These are phyloP conservation scores for Otatea glauca DNA, from an alignment of 176 grass and related monocot species.

Conservation along the genomic window DNA sequence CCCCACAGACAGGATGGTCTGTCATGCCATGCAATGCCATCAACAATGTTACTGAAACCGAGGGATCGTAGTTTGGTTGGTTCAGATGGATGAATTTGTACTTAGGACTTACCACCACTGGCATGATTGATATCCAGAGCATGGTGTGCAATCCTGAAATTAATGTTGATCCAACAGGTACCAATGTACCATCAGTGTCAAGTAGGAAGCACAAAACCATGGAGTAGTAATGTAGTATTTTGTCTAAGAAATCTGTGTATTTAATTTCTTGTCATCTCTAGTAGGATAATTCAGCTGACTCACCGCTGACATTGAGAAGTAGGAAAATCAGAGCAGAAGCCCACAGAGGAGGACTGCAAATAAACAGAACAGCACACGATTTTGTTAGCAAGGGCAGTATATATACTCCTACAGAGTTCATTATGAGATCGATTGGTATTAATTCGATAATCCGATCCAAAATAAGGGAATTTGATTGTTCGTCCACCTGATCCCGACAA, in stretches of 20 bases:
- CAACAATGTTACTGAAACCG: background rate
- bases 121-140: slow-evolving; percentile 87
- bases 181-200: background rate
- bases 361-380: background rate
- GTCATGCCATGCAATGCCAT: background rate
- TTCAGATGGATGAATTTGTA: background rate
- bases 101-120: slow-evolving; percentile 58
- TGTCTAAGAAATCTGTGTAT: background rate
- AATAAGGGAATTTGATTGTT: background rate
- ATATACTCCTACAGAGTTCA: background rate
- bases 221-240: background rate
- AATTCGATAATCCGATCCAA: background rate
- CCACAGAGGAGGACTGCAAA: slow-evolving; percentile 75
- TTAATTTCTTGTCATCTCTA: background rate
- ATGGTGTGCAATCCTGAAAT: slow-evolving; percentile 75
- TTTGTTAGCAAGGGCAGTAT: background rate
- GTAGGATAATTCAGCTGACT: background rate
- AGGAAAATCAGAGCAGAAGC: slow-evolving; percentile 79
- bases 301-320: slow-evolving; percentile 79
- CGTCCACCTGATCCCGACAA: slow-evolving; percentile 83
- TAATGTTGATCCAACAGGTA: background rate
- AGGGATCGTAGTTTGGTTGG: background rate
- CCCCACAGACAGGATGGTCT: slow-evolving; percentile 85
- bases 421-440: background rate
- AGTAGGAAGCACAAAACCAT: background rate